Percentiles rank a stretch among this genome's conserved stretches.
Conservation (phyloP, 1,284 basidiomycete species). For the Rhodotorula sp. region DNA sequence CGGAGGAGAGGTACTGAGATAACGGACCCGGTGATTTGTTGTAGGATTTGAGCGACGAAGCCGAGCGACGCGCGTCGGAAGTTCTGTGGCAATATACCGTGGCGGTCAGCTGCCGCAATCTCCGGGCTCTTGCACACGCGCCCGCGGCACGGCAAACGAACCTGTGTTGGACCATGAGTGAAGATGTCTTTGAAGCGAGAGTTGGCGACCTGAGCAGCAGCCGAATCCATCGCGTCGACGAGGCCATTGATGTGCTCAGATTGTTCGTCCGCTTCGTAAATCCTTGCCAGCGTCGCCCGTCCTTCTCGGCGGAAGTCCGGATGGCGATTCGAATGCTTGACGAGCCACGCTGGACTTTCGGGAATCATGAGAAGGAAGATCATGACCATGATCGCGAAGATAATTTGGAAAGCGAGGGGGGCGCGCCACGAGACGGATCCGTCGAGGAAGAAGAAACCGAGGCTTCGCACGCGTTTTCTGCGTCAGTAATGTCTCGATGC, state of each 20-base stretch:
- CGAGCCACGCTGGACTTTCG: slow-evolving; percentile 68
- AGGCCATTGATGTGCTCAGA: slow-evolving; percentile 48
- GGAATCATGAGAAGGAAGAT: slow-evolving; percentile 63
- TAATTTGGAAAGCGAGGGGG: slow-evolving; percentile 66
- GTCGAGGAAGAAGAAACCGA: slow-evolving; percentile 55
- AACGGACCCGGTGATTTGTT: slow-evolving; percentile 56
- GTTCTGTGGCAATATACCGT: slow-evolving; percentile 52
- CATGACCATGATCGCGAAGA: slow-evolving; percentile 61
- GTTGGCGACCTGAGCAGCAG: slow-evolving; percentile 28
- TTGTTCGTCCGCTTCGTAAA: slow-evolving; percentile 10
- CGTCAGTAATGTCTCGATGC: too few species aligned
- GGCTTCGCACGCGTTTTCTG: slow-evolving; percentile 46
- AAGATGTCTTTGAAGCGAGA: slow-evolving; percentile 57
- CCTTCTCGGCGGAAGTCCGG: slow-evolving; percentile 60
- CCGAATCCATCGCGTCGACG: slow-evolving; percentile 55
- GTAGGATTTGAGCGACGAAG: slow-evolving; percentile 65
- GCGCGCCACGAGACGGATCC: slow-evolving; percentile 41
- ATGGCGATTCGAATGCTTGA: slow-evolving; percentile 61
- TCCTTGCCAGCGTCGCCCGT: not conserved
- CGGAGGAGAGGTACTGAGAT: not conserved
- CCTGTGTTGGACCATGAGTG: slow-evolving; percentile 58
- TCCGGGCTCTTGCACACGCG: too few species aligned
- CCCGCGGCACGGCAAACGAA: not conserved
- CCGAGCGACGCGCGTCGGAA: slow-evolving; percentile 63
- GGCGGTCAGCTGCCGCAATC: not conserved